Percentiles rank a stretch among this genome's conserved stretches.
phyloP scores from a whole-genome alignment of 495 filamentous ascomycete species.

The Emericellopsis terricola region DNA sequence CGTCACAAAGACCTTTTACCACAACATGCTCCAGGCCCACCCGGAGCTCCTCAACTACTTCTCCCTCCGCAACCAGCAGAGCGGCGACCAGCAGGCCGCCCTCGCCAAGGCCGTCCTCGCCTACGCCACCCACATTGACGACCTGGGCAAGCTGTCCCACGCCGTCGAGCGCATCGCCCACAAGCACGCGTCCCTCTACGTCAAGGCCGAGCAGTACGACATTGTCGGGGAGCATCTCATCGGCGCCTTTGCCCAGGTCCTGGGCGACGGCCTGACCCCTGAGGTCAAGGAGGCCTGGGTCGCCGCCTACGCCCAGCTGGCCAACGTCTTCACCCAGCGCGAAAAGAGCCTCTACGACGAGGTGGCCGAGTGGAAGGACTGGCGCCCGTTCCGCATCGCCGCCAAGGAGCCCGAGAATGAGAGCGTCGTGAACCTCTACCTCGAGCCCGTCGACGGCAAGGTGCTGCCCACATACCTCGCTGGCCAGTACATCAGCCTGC shows the following conservation, averaged over 20 bases:
- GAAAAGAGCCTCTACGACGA: conserved; percentile 42
- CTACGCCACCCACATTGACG: conserved; percentile 55
- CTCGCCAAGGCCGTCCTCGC: conserved; percentile 49
- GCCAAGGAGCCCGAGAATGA: conserved; percentile 39
- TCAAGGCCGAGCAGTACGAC: conserved; percentile 47
- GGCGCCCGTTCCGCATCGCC: conserved; percentile 46
- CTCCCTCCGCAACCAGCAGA: conserved; percentile 45
- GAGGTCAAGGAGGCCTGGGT: conserved; percentile 51
- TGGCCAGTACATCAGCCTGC: conserved; percentile 53
- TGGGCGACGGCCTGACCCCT: conserved; percentile 46
- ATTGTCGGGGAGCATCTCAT: conserved; percentile 53
- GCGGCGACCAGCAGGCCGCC: conserved; percentile 44
- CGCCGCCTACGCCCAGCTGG: conserved; percentile 44
- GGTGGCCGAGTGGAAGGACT: conserved; percentile 39
- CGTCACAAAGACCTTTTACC: conserved; percentile 53
- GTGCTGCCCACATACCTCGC: conserved; percentile 43
- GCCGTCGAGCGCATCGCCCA: conserved; percentile 58
- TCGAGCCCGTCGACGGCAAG: conserved; percentile 39
- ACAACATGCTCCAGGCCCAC: conserved; percentile 41
- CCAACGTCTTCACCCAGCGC: conserved; percentile 43
- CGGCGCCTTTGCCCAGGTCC: conserved; percentile 45
- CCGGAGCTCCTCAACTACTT: conserved; percentile 48
- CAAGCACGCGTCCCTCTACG: conserved; percentile 56
- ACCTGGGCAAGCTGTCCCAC: conserved; percentile 38
- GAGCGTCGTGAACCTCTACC: conserved; percentile 46